Conservation (phyloP, 495 filamentous ascomycete species). For the Amniculicola lignicola region DNA sequence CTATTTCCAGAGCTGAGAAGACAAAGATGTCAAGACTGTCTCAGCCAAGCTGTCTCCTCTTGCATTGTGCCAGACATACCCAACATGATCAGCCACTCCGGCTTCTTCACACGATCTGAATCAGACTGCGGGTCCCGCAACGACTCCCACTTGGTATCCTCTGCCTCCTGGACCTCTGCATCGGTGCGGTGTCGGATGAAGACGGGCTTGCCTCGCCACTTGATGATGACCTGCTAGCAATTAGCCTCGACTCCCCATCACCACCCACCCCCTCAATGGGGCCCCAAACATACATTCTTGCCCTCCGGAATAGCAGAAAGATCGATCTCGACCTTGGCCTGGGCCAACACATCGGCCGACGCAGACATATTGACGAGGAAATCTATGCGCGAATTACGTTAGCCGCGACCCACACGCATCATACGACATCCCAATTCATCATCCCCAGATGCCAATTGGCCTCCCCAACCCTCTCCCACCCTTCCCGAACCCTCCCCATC, state of each 20-base stretch:
- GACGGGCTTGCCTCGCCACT: conserved; percentile 99
- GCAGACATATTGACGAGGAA: conserved; percentile 99
- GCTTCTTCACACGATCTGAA: conserved; percentile 89
- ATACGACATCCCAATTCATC: conserved; percentile 12
- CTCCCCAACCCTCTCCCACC: not conserved
- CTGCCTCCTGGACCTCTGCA: conserved; percentile 58
- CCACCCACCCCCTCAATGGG: not conserved
- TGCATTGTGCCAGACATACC: conserved; percentile 53
- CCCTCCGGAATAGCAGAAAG: conserved; percentile 90
- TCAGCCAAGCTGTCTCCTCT: not conserved
- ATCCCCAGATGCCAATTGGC: conserved; percentile 22
- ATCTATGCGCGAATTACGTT: conserved; percentile 54
- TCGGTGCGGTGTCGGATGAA: conserved; percentile 98
- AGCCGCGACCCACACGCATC: conserved; percentile 22
- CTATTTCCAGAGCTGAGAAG: not conserved
- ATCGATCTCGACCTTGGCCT: conserved; percentile 99
- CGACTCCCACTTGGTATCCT: conserved; percentile 58
- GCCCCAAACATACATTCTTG: conserved; percentile 79
- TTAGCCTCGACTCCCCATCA: conserved; percentile 18
- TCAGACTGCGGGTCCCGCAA: conserved; percentile 91
- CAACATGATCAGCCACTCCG: conserved; percentile 99
- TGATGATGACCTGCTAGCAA: conserved; percentile 81
- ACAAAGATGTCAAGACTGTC: not conserved
- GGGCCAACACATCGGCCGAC: conserved; percentile 95
- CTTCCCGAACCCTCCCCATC: not conserved